Base-by-base conservation (phyloP, 1,284 basidiomycete species). In the Rhizoctonia solani region DNA sequence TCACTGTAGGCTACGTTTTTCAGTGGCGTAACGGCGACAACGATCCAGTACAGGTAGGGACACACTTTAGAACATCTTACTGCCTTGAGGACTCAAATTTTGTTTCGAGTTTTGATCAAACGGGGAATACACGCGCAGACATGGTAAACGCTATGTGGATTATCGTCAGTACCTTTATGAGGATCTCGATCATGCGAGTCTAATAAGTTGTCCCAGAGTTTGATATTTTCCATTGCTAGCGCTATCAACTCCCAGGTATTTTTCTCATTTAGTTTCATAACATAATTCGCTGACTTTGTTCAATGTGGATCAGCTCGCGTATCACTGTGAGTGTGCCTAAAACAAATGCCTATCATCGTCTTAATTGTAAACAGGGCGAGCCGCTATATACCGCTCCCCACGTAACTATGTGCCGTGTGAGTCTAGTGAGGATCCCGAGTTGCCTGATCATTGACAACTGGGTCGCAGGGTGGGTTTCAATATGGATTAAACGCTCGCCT, bases 201-300 rank as follows among this genome's bases (percentile, higher is more conserved):
- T 61, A 16, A 61, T 32, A 21, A 6, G 13, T 21, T 27, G 13
- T 8, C 4, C 11, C 29, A 61, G 58, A 61, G 58, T 32, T 75
- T 90, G 67, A 87, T 90, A 3, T 88, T 90, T 76, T 87, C 86
- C 69, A 89, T 89, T 67, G 87, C 83, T n/a, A 86, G 87, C 8
- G 87, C 87, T n/a, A 87, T 90, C 34, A 90, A 89, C 75, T 87
- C 85, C 75, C 77, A 89, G 21, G 78, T 90, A 34, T 32, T 44
- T 37, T 6, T 8, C 16, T 39, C 37, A 39, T 39, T 8, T 8
- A 8, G 37, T 39, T 39, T 8, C 37, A 39, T 16, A 8, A 39
- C 37, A 16, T 8, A 39, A 8, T 39, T 2, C 30, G 6, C 29
- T 23, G 30, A 21, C 46, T 32, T 21, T n/a, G 19, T 13, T 49